Percentiles rank a stretch among this genome's conserved stretches.
Conservation (phyloP, 495 filamentous ascomycete genomes). For the Aspergillus cristatus region DNA sequence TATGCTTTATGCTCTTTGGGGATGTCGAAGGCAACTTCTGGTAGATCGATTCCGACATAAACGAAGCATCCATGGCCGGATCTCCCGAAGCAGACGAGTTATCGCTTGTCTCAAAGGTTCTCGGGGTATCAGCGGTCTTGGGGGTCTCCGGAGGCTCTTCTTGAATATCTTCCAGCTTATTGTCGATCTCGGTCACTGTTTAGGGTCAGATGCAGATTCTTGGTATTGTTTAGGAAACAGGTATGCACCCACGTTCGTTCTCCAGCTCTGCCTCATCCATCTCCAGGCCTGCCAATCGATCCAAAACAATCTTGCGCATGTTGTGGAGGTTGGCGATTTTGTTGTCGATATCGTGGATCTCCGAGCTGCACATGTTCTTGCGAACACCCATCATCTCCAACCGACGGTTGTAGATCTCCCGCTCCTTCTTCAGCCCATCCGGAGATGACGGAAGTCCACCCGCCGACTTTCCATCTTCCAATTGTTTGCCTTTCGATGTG, state of each 20-base stretch:
- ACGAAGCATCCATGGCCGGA: conserved; percentile 53
- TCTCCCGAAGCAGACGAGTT: conserved; percentile 44
- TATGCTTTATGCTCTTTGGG: conserved; percentile 54
- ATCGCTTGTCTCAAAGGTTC: conserved; percentile 24
- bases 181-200: conserved; percentile 72
- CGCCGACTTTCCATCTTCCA: conserved; percentile 50
- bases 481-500: conserved; percentile 58
- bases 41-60: conserved; percentile 98
- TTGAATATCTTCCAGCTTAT: conserved; percentile 74
- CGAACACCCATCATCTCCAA: conserved; percentile 86
- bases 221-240: conserved; percentile 12
- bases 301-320: conserved; percentile 89
- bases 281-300: conserved; percentile 82
- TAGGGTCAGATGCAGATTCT: conserved; percentile 1
- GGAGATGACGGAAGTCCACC: conserved; percentile 54
- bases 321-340: conserved; percentile 90
- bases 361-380: conserved; percentile 95
- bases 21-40: conserved; percentile 71
- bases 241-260: conserved; percentile 57
- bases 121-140: conserved; percentile 41
- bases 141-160: conserved; percentile 60
- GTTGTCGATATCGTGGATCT: conserved; percentile 93
- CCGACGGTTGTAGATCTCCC: conserved; percentile 63
- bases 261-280: conserved; percentile 86
- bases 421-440: conserved; percentile 65